Conservation (phyloP, 2,329 filamentous ascomycete species). For the Epichloe sibirici region DNA sequence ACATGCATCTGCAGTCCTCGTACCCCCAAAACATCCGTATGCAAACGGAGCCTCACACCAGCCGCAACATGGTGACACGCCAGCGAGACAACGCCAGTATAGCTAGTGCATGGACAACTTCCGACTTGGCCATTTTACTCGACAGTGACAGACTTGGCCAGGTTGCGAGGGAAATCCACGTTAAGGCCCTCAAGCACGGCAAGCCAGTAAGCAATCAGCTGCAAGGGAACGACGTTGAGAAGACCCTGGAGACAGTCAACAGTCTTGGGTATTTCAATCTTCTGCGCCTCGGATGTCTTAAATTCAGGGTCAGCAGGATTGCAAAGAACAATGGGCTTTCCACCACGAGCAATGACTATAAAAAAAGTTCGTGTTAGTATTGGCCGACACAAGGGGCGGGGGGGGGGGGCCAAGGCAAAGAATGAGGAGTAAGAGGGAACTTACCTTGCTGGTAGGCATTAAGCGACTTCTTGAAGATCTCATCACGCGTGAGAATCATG, state of each 20-base stretch:
- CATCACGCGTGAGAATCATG: constrained; percentile 96
- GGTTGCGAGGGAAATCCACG: constrained; percentile 95
- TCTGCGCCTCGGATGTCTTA: constrained; percentile 75
- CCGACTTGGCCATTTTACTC: constrained; percentile 52
- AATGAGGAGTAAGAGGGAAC: constrained; percentile 13
- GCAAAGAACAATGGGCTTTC: constrained; percentile 98
- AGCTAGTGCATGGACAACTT: background rate
- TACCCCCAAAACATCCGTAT: background rate
- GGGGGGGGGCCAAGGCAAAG: background rate
- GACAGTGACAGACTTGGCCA: constrained; percentile 98
- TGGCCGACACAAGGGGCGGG: background rate
- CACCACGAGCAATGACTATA: constrained; percentile 81
- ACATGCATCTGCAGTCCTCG: background rate
- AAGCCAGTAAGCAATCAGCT: constrained; percentile 98
- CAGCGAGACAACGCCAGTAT: constrained; percentile 5
- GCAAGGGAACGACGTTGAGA: constrained; percentile 92
- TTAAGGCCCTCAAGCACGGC: constrained; percentile 92
- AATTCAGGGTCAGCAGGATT: constrained; percentile 86
- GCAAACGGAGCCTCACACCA: constrained; percentile 1
- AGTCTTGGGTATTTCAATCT: constrained; percentile 94
- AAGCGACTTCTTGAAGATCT: constrained; percentile 96
- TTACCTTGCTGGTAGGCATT: constrained; percentile 96
- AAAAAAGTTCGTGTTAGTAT: constrained; percentile 9
- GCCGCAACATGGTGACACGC: constrained; percentile 3
- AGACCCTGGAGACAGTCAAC: constrained; percentile 93